Evolutionary conservation across 1,284 basidiomycete genomes (phyloP).

Genomic region (Fomitopsis schrenkii): DNA sequence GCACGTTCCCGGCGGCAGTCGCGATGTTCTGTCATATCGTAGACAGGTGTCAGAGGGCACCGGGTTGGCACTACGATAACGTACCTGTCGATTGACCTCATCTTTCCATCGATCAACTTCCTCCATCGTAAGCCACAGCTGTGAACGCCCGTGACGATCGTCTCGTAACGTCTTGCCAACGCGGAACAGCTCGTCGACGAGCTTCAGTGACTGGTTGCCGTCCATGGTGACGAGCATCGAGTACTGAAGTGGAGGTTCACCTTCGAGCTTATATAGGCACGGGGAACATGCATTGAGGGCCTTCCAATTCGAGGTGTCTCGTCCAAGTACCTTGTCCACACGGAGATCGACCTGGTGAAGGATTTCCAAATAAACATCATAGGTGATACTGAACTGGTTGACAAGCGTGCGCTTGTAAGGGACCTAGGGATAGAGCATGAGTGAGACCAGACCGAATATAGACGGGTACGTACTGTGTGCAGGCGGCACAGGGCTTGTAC

Average conservation of each 20-base stretch:
- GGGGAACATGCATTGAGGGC: slow-evolving; percentile 24
- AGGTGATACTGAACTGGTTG: slow-evolving; percentile 24
- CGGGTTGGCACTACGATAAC: no score
- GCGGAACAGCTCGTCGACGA: slow-evolving; percentile 11
- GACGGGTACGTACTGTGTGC: slow-evolving; percentile 10
- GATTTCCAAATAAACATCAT: slow-evolving; percentile 28
- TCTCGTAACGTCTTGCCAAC: slow-evolving; percentile 7
- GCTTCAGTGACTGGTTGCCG: slow-evolving; percentile 30
- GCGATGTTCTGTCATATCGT: no score
- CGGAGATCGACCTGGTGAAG: slow-evolving; percentile 10
- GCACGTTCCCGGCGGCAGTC: no score
- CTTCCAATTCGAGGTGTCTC: slow-evolving; percentile 20
- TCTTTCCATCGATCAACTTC: slow-evolving; percentile 22
- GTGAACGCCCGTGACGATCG: slow-evolving; percentile 3
- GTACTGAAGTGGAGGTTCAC: slow-evolving; percentile 20
- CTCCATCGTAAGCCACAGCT: slow-evolving; percentile 12
- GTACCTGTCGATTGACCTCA: slow-evolving; percentile 1
- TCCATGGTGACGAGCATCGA: slow-evolving; percentile 25
- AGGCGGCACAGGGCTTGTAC: slow-evolving; percentile 15
- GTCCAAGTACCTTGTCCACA: slow-evolving; percentile 16
- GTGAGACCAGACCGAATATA: neutral
- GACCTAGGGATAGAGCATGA: neutral
- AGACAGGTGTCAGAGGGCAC: no score
- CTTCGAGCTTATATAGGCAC: slow-evolving; percentile 23
- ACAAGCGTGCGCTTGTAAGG: slow-evolving; percentile 7